A percentile compares a stretch with the other conserved stretches of the same genome.
Conservation (phyloP, 2,329 filamentous ascomycete species). For the Verticillium longisporum region DNA sequence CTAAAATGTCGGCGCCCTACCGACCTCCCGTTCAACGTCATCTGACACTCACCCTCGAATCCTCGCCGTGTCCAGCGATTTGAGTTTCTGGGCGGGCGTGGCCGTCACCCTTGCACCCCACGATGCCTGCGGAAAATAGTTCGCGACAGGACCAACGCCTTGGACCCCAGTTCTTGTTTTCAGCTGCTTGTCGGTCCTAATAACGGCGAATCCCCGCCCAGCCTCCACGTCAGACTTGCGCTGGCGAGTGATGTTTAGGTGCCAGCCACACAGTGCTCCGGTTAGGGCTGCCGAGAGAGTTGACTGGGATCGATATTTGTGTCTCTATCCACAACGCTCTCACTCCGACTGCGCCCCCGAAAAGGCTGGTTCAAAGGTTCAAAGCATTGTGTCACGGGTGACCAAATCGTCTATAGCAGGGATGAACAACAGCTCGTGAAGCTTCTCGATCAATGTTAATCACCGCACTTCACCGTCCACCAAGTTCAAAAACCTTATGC, state of each 20-base stretch:
- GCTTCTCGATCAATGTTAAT: too few relatives aligned
- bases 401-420: too few relatives aligned
- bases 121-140: neutral
- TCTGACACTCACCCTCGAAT: neutral
- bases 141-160: neutral
- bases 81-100: neutral
- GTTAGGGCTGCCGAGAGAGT: neutral
- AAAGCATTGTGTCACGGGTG: too few relatives aligned
- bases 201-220: neutral
- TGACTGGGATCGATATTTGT: too few relatives aligned
- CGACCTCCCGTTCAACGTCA: neutral
- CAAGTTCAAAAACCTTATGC: neutral
- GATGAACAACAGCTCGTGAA: too few relatives aligned
- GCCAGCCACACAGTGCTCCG: neutral
- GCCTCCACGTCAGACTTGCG: neutral
- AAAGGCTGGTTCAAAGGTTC: too few relatives aligned
- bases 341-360: too few relatives aligned
- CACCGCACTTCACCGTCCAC: too few relatives aligned
- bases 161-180: neutral
- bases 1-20: neutral
- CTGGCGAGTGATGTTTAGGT: neutral
- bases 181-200: neutral
- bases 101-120: neutral
- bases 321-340: too few relatives aligned
- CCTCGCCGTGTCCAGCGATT: neutral